phyloP scores from a whole-genome alignment of 2,329 filamentous ascomycete genomes.

The Hypoxylon sp. region DNA sequence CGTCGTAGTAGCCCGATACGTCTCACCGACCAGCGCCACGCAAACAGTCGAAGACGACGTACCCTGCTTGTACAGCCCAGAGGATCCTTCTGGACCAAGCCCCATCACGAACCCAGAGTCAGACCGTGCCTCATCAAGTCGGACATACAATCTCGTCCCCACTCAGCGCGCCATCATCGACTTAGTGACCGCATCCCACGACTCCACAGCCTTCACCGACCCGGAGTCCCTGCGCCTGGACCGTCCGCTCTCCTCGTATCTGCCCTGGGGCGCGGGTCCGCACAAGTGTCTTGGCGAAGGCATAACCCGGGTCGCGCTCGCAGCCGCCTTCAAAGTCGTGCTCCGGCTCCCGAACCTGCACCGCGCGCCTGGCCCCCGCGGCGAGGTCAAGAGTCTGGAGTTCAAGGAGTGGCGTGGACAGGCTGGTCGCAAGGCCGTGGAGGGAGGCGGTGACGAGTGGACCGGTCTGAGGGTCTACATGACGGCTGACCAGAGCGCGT shows the following conservation, averaged over 20 bases:
- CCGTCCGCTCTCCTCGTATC: constrained; percentile 33
- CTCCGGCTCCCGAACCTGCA: constrained; percentile 23
- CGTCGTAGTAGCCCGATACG: constrained; percentile 65
- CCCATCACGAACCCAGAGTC: constrained; percentile 40
- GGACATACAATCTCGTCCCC: constrained; percentile 33
- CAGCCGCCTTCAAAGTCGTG: constrained; percentile 37
- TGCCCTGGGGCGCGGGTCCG: constrained; percentile 33
- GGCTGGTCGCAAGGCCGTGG: constrained; percentile 29
- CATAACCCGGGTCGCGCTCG: constrained; percentile 37
- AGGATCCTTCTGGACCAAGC: constrained; percentile 42
- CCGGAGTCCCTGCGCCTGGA: constrained; percentile 39
- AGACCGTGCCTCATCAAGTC: constrained; percentile 19
- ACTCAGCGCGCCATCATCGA: constrained; percentile 37
- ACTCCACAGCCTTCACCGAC: constrained; percentile 32
- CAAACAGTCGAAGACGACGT: constrained; percentile 50
- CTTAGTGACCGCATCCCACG: constrained; percentile 43
- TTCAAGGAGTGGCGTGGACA: constrained; percentile 45
- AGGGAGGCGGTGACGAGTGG: constrained; percentile 37
- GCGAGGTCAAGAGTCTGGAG: constrained; percentile 28
- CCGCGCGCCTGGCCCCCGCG: constrained; percentile 37
- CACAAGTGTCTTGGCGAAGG: constrained; percentile 37
- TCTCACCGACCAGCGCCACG: constrained; percentile 51
- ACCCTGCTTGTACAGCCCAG: constrained; percentile 43
- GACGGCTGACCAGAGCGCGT: constrained; percentile 40
- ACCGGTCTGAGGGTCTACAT: constrained; percentile 39